phyloP scores from a whole-genome alignment of 2,329 filamentous ascomycete genomes.

The Penicillium sp. region DNA sequence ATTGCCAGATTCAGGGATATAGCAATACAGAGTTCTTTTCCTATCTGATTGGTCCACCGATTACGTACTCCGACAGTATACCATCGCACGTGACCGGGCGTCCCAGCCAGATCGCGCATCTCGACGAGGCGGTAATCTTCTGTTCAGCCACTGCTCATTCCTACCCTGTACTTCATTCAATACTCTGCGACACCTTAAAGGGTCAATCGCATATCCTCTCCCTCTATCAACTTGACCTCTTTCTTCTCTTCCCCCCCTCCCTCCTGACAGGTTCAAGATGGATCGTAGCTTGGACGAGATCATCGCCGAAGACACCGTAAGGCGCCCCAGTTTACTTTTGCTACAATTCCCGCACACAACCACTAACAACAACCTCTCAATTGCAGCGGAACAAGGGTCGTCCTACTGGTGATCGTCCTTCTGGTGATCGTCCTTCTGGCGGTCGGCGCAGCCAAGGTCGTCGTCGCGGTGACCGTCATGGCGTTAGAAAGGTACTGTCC shows the following conservation, averaged over 20 bases:
- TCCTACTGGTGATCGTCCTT: constrained; percentile 5
- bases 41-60: no score
- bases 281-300: constrained; percentile 65
- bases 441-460: constrained; percentile 45
- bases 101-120: not conserved
- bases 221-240: not conserved
- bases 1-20: no score
- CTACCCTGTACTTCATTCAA: not conserved
- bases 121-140: not conserved
- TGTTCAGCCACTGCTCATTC: not conserved
- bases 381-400: constrained; percentile 27
- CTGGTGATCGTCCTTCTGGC: constrained; percentile 23
- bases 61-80: no score
- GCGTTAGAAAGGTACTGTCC: constrained; percentile 76
- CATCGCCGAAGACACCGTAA: constrained; percentile 60
- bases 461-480: constrained; percentile 81
- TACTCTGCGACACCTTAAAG: not conserved
- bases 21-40: no score
- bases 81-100: not conserved
- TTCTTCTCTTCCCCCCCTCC: not conserved
- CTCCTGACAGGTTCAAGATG: constrained; percentile 44
- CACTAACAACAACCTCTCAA: constrained; percentile 14
- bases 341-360: constrained; percentile 4
- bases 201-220: not conserved
- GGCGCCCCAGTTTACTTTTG: constrained; percentile 7